Conservation (phyloP, 2,329 filamentous ascomycete genomes). For the Fusarium bulbicola region DNA sequence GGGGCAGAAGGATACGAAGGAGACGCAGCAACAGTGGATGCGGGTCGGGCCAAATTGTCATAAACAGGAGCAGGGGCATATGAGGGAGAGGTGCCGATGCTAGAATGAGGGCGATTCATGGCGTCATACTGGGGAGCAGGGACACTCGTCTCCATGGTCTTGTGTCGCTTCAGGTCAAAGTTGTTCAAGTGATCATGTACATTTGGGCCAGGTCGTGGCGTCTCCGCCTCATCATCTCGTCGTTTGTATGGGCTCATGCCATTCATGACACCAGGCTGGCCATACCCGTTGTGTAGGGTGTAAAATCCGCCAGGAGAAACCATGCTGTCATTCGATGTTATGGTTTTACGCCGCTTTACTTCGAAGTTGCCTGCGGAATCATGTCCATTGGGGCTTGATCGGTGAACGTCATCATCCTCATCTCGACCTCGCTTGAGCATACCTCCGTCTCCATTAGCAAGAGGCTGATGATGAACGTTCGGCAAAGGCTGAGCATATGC, state of each 20-base stretch:
- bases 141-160: slow-evolving; percentile 73
- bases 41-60: slow-evolving; percentile 17
- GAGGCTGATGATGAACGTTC: slow-evolving; percentile 19
- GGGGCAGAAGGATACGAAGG: slow-evolving; percentile 49
- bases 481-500: slow-evolving; percentile 69
- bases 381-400: slow-evolving; percentile 53
- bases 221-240: slow-evolving; percentile 67
- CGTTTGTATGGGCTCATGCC: slow-evolving; percentile 60
- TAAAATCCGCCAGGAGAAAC: slow-evolving; percentile 17
- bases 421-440: slow-evolving; percentile 59
- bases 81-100: slow-evolving; percentile 51
- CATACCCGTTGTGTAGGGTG: slow-evolving; percentile 14
- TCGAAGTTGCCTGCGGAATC: slow-evolving; percentile 60
- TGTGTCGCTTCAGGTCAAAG: slow-evolving; percentile 78
- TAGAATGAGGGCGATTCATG: slow-evolving; percentile 58
- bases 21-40: slow-evolving; percentile 22
- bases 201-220: slow-evolving; percentile 69
- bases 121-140: slow-evolving; percentile 60
- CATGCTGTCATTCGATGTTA: slow-evolving; percentile 48
- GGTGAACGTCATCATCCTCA: slow-evolving; percentile 59
- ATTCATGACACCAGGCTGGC: slow-evolving; percentile 63
- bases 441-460: slow-evolving; percentile 68
- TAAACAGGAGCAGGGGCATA: slow-evolving; percentile 18
- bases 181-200: slow-evolving; percentile 51
- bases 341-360: slow-evolving; percentile 82